Evolutionary conservation across 768 basidiomycete species (phyloP), one percentile per base, ranked within the genome.

Genomic region (Mrakia gelida): DNA sequence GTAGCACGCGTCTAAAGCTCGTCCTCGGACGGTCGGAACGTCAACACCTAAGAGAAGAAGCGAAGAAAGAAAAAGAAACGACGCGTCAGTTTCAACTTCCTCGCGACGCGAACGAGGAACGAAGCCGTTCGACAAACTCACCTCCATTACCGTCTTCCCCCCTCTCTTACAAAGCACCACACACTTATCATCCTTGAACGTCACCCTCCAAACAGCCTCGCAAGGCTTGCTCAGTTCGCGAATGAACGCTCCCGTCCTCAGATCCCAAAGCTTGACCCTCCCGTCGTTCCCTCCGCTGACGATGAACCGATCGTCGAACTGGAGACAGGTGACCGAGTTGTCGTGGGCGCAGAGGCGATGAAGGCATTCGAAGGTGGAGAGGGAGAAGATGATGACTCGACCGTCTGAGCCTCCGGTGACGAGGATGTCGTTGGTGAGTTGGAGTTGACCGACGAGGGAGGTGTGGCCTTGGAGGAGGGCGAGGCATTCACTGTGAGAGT

Each of bases 391-490:
- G 80, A 92, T 90, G 65, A 92, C 90, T 1, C 93, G 90, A 4
- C 95, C 95, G 81, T 96, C 94, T 0, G 94, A 93, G 8, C 91
- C 92, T 73, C 92, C 93, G 0, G 94, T 94, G 41, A 90, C 90
- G 77, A 95, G 90, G 65, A 90, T 84, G 38, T 89, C 88, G 75
- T 81, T 81, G 11, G 89, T 89, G 67, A 95, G 88, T 82, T 94
- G 93, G 13, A 98, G 86, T 82, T 95, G 92, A 80, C 94, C 95
- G 43, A 98, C 93, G 75, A 98, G 91, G 0, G 92, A 91, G 0
- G 93, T 94, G 84, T 98, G 95, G 5, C 92, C 94, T 85, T 93
- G 92, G 0, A 98, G 87, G 26, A 95, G 88, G 1, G 94, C 95
- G 15, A 91, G 82, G 82, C 94, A 96, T 76, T 90, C 86, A 10